Percentiles rank a stretch among this genome's conserved stretches.
Evolutionary conservation across 176 grass and related monocot genomes (phyloP).

Genomic region (Puccinellia tenuiflora): DNA sequence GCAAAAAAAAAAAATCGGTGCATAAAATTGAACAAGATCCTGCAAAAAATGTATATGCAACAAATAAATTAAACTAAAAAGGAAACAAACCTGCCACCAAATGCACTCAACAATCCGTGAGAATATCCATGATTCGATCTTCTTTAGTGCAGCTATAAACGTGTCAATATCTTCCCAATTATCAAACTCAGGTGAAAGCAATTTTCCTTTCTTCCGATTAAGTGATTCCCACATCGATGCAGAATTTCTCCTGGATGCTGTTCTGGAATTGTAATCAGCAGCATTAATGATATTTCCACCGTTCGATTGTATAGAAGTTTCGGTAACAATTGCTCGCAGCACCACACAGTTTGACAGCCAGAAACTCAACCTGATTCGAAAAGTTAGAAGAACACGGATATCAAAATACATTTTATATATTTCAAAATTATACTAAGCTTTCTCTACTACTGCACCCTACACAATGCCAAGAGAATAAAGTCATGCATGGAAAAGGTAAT

Average conservation of each 20-base stretch:
- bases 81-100: slow-evolving; percentile 87
- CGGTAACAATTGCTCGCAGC: slow-evolving; percentile 67
- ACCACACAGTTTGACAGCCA: slow-evolving; percentile 93
- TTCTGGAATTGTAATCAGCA: slow-evolving; percentile 35
- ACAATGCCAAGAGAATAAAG: slow-evolving; percentile 1
- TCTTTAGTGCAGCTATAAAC: slow-evolving; percentile 76
- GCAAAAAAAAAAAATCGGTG: slow-evolving; percentile 16
- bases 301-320: slow-evolving; percentile 48
- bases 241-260: slow-evolving; percentile 49
- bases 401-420: background rate
- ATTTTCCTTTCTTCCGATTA: slow-evolving; percentile 75
- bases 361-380: slow-evolving; percentile 74
- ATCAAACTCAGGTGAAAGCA: slow-evolving; percentile 70
- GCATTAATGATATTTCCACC: slow-evolving; percentile 24
- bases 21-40: background rate
- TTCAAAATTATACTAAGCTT: background rate
- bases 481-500: background rate
- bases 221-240: slow-evolving; percentile 83
- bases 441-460: background rate
- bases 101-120: slow-evolving; percentile 78
- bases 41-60: background rate
- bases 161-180: slow-evolving; percentile 84
- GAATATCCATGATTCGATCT: slow-evolving; percentile 95
- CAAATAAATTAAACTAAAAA: slow-evolving; percentile 8
- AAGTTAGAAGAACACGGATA: slow-evolving; percentile 23